Evolutionary conservation across 305 asterid genomes (phyloP), one percentile per base, ranked within the genome.

Genomic region (Fraxinus sp.): DNA sequence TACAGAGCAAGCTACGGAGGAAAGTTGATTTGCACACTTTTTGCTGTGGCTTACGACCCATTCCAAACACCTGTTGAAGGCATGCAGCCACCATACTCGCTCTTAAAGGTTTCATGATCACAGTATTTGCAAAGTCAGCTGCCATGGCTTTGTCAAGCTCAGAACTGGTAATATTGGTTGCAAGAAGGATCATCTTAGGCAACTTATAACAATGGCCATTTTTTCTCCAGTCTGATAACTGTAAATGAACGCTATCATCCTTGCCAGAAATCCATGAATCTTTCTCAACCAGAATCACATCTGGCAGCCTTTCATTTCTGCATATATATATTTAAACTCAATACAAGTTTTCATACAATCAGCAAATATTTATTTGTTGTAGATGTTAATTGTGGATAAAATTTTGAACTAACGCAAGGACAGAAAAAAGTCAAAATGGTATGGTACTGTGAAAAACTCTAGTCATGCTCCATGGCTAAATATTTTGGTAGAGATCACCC

Each of bases 61-160:
- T 76, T 83, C 97, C 97, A 76, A 93, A 68, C 9, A 88, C 94
- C 84, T 92, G 97, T 59, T 93, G 91, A 87, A 95, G 90, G 91
- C 98, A 93, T 13, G 97, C 96, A 24, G 93, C 98, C 55, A 95
- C 87, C 97, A 93, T 90, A 82, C 97, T 93, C 62, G 94, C 94
- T 68, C 99, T 87, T 84, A 95, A 88, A 20, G 99, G 99, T 70
- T 95, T 95, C 95, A 89, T 88, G 41, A 95, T 88, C 82, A 94
- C 92, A 0, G 94, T 93, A 22, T 94, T 97, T 0, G 91, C 89
- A 85, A 94, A 94, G 32, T 97, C 98, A 1, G 89, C 93, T 3
- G 91, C 91, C 85, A 92, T 94, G 33, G 97, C 97, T 86, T 83
- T 88, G 57, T 90, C 97, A 2, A 89, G 80, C 81, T 95, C 98